Evolutionary conservation across 768 basidiomycete species (phyloP).

Genomic region (Neoboletus brunneissimus): DNA sequence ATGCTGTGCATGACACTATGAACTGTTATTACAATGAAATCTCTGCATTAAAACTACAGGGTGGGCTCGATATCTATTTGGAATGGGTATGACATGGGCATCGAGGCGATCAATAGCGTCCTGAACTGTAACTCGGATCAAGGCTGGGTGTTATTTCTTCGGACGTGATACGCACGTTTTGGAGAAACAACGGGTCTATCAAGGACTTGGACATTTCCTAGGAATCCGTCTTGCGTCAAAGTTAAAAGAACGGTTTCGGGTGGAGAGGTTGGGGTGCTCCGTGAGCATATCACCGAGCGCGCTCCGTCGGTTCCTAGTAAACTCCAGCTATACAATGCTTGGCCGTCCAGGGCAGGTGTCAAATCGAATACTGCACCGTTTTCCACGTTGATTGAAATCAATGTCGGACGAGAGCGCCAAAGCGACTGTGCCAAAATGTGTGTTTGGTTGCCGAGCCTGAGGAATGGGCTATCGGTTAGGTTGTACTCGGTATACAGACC

Average conservation of each 20-base stretch:
- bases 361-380: slow-evolving; percentile 41
- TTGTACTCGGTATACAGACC: slow-evolving; percentile 58
- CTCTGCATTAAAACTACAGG: too few species aligned
- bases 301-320: slow-evolving; percentile 49
- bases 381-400: slow-evolving; percentile 44
- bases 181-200: slow-evolving; percentile 40
- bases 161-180: slow-evolving; percentile 32
- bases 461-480: slow-evolving; percentile 42
- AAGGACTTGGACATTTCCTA: slow-evolving; percentile 38
- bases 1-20: too few species aligned
- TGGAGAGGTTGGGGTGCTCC: slow-evolving; percentile 48
- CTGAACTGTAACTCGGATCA: slow-evolving; percentile 34
- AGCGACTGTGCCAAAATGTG: slow-evolving; percentile 25
- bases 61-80: slow-evolving; percentile 44
- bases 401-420: slow-evolving; percentile 52
- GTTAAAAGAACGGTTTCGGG: slow-evolving; percentile 50
- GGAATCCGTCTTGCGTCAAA: slow-evolving; percentile 23
- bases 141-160: background rate
- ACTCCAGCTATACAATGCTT: slow-evolving; percentile 48
- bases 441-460: slow-evolving; percentile 23
- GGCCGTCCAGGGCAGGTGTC: slow-evolving; percentile 10
- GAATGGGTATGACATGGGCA: slow-evolving; percentile 31
- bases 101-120: slow-evolving; percentile 1
- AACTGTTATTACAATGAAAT: too few species aligned
- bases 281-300: slow-evolving; percentile 43